Conservation (phyloP, 1,284 basidiomycete species). For the Microbotryomycetes sp. region DNA sequence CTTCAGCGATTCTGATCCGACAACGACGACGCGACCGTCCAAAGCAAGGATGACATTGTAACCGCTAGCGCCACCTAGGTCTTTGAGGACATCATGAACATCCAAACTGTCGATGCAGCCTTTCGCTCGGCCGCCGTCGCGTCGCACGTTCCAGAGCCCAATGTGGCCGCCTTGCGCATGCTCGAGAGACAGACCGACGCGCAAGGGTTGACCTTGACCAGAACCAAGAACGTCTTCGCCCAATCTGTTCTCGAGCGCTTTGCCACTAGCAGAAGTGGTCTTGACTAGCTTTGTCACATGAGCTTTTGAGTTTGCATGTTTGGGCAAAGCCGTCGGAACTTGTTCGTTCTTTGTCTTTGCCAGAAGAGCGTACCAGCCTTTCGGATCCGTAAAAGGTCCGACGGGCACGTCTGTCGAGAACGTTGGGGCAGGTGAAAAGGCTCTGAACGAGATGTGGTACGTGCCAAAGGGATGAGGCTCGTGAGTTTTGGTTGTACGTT, state of each 20-base stretch:
- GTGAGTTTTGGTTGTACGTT: constrained; percentile 11
- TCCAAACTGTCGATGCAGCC: constrained; percentile 5
- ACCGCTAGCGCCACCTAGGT: background rate
- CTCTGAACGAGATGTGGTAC: constrained; percentile 35
- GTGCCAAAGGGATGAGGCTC: constrained; percentile 8
- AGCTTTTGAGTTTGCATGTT: no score
- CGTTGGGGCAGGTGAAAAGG: constrained; percentile 31
- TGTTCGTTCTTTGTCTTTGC: constrained; percentile 4
- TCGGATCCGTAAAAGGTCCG: background rate
- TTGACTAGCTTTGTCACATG: constrained; percentile 23
- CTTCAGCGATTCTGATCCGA: background rate
- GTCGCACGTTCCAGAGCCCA: constrained; percentile 27
- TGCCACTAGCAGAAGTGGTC: background rate
- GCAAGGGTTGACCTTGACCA: constrained; percentile 11
- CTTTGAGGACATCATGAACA: constrained; percentile 8
- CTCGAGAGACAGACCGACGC: constrained; percentile 11
- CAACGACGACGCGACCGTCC: background rate
- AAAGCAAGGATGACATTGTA: background rate
- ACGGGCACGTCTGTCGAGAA: constrained; percentile 24
- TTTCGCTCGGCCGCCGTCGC: background rate
- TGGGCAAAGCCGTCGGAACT: background rate
- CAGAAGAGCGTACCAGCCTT: constrained; percentile 9
- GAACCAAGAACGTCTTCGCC: constrained; percentile 18
- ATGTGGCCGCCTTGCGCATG: constrained; percentile 16
- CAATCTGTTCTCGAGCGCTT: constrained; percentile 12